phyloP scores from a whole-genome alignment of 2,329 filamentous ascomycete species.

The Cylindrodendrum hubeiense region DNA sequence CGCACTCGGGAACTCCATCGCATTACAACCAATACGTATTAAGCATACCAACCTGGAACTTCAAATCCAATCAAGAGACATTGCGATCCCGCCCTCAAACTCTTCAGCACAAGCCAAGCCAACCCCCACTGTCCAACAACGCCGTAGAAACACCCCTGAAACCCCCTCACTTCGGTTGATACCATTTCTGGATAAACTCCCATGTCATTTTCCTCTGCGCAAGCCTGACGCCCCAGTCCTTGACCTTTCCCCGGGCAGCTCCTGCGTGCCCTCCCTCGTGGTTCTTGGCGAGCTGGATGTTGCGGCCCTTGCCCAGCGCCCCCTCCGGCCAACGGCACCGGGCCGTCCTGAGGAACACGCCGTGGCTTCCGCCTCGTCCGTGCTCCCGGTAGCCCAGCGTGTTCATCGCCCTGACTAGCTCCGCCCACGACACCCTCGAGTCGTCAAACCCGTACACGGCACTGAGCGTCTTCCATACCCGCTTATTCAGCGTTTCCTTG shows the following conservation, averaged over 20 bases:
- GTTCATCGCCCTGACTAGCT: conserved; percentile 22
- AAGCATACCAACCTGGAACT: not conserved
- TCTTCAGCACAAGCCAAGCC: not conserved
- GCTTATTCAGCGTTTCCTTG: conserved; percentile 29
- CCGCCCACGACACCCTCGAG: conserved; percentile 14
- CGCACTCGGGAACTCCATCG: not conserved
- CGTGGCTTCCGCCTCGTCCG: conserved; percentile 26
- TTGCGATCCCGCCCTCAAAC: not conserved
- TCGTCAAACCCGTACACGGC: conserved; percentile 16
- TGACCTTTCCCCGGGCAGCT: conserved; percentile 15
- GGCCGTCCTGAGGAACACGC: conserved; percentile 15
- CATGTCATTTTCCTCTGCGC: conserved; percentile 20
- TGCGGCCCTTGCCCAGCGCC: conserved; percentile 19
- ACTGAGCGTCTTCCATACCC: conserved; percentile 26
- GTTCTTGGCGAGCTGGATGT: conserved; percentile 25
- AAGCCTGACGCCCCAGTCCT: conserved; percentile 18
- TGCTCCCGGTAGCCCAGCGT: conserved; percentile 26
- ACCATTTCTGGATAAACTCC: conserved; percentile 27
- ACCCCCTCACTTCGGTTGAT: not conserved
- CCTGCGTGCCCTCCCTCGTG: conserved; percentile 20
- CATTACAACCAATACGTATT: not conserved
- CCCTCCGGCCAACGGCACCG: conserved; percentile 12
- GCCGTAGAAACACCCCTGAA: not conserved
- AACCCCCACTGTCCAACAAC: not conserved
- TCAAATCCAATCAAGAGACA: not conserved